Evolutionary conservation across 2,329 filamentous ascomycete genomes (phyloP).

Genomic region (Sporothrix luriei): DNA sequence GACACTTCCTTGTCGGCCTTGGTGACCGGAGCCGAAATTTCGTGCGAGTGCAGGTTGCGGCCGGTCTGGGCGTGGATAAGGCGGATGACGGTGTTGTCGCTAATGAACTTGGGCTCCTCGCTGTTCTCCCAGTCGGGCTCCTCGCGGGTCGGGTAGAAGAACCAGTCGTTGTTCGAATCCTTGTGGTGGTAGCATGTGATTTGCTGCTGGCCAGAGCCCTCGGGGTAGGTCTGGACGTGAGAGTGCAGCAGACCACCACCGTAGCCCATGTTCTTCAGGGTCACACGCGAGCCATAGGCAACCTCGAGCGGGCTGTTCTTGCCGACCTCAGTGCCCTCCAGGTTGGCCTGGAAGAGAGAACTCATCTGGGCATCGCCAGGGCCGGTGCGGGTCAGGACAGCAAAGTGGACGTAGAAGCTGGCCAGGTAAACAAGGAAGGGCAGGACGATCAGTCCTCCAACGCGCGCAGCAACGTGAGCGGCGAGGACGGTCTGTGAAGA

Average conservation of each 20-base stretch:
- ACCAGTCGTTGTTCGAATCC: slow-evolving; percentile 99
- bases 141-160: slow-evolving; percentile 90
- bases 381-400: slow-evolving; percentile 88
- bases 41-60: slow-evolving; percentile 94
- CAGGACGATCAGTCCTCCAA: slow-evolving; percentile 84
- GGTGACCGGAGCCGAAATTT: slow-evolving; percentile 82
- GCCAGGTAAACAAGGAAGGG: slow-evolving; percentile 92
- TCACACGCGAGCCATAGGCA: slow-evolving; percentile 83
- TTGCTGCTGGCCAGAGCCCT: slow-evolving; percentile 92
- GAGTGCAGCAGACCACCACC: slow-evolving; percentile 95
- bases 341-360: slow-evolving; percentile 96
- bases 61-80: slow-evolving; percentile 94
- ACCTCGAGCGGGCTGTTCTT: slow-evolving; percentile 93
- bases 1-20: slow-evolving; percentile 94
- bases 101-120: slow-evolving; percentile 73
- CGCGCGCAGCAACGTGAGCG: slow-evolving; percentile 76
- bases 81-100: slow-evolving; percentile 76
- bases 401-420: slow-evolving; percentile 92
- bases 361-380: slow-evolving; percentile 99
- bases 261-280: slow-evolving; percentile 99
- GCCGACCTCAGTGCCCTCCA: slow-evolving; percentile 89
- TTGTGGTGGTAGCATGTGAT: slow-evolving; percentile 99
- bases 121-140: slow-evolving; percentile 73
- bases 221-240: slow-evolving; percentile 93
- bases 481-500: slow-evolving; percentile 45